Percentiles rank a stretch among this genome's conserved stretches.
Evolutionary conservation across 164 flowering plant species (phyloP).

Genomic region (Chloranthus sessilifolius): DNA sequence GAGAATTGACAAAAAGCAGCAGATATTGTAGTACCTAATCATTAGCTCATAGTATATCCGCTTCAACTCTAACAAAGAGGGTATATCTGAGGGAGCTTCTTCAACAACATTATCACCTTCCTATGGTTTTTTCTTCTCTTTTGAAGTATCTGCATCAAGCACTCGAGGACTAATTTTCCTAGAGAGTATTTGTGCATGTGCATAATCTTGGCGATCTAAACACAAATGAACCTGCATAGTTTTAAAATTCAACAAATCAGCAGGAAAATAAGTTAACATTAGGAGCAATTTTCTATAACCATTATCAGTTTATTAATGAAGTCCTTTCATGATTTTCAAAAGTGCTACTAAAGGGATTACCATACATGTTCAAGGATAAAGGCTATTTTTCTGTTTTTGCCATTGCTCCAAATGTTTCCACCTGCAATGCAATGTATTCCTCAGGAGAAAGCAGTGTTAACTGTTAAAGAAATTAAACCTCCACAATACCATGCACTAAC

Average conservation of each 20-base stretch:
- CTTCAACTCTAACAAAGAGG: slow-evolving; percentile 78
- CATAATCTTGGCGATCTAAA: slow-evolving; percentile 88
- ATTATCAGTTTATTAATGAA: not conserved
- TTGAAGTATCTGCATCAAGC: slow-evolving; percentile 72
- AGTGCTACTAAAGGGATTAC: not conserved
- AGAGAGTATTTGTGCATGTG: slow-evolving; percentile 93
- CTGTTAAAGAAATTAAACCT: not conserved
- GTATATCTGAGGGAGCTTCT: slow-evolving; percentile 75
- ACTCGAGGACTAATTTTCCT: slow-evolving; percentile 91
- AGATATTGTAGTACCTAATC: slow-evolving; percentile 50
- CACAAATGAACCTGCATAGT: slow-evolving; percentile 75
- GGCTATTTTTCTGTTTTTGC: slow-evolving; percentile 97
- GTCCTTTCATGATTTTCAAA: not conserved
- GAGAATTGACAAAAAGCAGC: no score
- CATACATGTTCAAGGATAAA: slow-evolving; percentile 96
- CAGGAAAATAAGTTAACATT: not conserved
- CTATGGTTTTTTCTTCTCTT: slow-evolving; percentile 91
- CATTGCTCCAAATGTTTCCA: slow-evolving; percentile 99
- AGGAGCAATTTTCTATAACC: not conserved
- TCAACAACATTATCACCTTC: slow-evolving; percentile 90
- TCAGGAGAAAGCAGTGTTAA: slow-evolving; percentile 3
- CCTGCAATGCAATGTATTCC: slow-evolving; percentile 45
- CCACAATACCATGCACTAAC: not conserved
- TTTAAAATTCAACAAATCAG: slow-evolving; percentile 4
- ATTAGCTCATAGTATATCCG: slow-evolving; percentile 80